Conservation (phyloP, 192 early-diverging fungal species). For the Coemansia sp. region DNA sequence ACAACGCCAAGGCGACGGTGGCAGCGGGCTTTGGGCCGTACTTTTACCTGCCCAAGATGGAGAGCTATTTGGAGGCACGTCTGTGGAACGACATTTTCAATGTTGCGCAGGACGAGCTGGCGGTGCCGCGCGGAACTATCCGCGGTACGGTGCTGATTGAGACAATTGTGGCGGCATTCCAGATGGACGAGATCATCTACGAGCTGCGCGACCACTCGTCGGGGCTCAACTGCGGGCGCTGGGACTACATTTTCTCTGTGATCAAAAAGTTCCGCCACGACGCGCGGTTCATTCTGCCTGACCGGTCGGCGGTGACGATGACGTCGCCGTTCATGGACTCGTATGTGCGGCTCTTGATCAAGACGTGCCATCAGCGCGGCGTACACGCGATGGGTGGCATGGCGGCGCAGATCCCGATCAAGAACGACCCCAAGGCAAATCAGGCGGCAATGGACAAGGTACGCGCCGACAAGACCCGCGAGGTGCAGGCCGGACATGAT, state of each 20-base stretch:
- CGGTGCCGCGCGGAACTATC: constrained; percentile 90
- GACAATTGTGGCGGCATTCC: constrained; percentile 93
- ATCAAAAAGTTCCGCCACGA: constrained; percentile 97
- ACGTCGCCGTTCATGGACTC: constrained; percentile 97
- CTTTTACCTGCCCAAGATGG: constrained; percentile 99
- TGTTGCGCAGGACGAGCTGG: constrained; percentile 85
- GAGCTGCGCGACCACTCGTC: constrained; percentile 98
- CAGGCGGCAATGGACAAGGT: constrained; percentile 90
- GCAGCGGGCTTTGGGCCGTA: constrained; percentile 91
- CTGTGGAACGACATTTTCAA: constrained; percentile 99
- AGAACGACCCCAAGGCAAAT: constrained; percentile 87
- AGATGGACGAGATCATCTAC: constrained; percentile 99
- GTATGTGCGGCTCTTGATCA: constrained; percentile 94
- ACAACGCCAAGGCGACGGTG: constrained; percentile 85
- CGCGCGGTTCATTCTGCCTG: constrained; percentile 82
- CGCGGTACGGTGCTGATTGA: constrained; percentile 97
- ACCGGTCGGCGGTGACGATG: constrained; percentile 91
- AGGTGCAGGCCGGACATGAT: constrained; percentile 93
- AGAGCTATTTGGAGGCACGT: constrained; percentile 93
- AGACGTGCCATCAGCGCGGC: constrained; percentile 97
- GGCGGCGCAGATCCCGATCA: constrained; percentile 99
- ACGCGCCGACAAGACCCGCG: constrained; percentile 90
- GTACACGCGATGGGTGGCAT: constrained; percentile 99
- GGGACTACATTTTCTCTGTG: constrained; percentile 99
- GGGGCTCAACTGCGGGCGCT: constrained; percentile 98